Conservation (phyloP, 2,329 filamentous ascomycete genomes). For the Nannizziopsis arthrosporioides region DNA sequence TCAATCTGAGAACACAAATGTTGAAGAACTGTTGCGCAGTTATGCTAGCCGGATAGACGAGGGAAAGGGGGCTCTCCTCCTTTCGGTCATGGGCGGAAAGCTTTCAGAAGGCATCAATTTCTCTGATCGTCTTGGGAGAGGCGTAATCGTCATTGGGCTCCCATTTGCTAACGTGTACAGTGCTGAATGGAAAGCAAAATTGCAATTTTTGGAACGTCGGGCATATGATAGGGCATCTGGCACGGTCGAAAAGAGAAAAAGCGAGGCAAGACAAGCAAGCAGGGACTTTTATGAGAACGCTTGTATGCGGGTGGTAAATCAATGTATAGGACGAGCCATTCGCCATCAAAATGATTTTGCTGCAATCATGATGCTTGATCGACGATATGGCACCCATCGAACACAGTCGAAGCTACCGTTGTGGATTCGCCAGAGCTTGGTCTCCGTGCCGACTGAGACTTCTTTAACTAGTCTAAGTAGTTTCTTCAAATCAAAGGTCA, state of each 20-base stretch:
- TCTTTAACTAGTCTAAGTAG: constrained; percentile 3
- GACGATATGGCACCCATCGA: constrained; percentile 59
- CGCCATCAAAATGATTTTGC: constrained; percentile 82
- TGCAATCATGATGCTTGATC: constrained; percentile 73
- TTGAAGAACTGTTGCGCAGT: constrained; percentile 58
- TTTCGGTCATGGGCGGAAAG: constrained; percentile 87
- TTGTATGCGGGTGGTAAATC: constrained; percentile 94
- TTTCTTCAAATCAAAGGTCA: constrained; percentile 6
- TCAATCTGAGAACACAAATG: constrained; percentile 33
- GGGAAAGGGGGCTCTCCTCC: constrained; percentile 60
- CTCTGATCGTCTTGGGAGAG: constrained; percentile 76
- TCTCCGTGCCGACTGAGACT: constrained; percentile 7
- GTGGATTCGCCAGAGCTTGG: constrained; percentile 70
- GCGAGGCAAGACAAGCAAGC: constrained; percentile 41
- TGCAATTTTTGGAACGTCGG: constrained; percentile 68
- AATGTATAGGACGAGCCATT: constrained; percentile 88
- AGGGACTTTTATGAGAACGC: constrained; percentile 85
- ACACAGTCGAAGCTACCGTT: constrained; percentile 71
- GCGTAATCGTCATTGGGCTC: constrained; percentile 80
- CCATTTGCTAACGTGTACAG: constrained; percentile 86
- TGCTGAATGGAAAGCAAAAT: constrained; percentile 84
- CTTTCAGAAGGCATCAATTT: constrained; percentile 99
- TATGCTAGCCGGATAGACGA: constrained; percentile 59
- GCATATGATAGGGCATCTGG: constrained; percentile 25
- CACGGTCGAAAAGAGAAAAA: constrained; percentile 22